Percentiles rank a stretch among this genome's conserved stretches.
Evolutionary conservation across 257 asterid genomes (phyloP).

Genomic region (Jasminum sambac): DNA sequence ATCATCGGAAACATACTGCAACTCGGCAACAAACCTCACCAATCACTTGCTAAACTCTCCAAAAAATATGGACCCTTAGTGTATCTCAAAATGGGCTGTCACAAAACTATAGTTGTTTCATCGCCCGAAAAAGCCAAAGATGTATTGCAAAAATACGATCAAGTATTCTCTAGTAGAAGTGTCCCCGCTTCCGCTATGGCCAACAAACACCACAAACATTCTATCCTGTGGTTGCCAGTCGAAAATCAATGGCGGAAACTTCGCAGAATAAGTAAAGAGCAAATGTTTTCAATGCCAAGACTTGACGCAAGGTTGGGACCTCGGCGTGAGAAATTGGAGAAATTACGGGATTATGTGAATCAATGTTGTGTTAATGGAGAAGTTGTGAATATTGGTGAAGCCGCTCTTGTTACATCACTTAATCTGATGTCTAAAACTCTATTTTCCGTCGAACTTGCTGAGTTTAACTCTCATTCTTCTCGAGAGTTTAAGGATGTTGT

Average conservation of each 20-base stretch:
- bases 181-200: no score
- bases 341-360: conserved; percentile 16
- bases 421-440: no score
- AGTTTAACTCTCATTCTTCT: no score
- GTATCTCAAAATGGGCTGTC: conserved; percentile 23
- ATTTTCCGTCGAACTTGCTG: no score
- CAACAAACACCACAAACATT: conserved; percentile 19
- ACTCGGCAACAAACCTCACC: no score
- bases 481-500: no score
- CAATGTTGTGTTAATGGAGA: conserved; percentile 5
- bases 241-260: conserved; percentile 20
- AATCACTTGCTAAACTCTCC: conserved; percentile 24
- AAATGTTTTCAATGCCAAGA: conserved; percentile 8
- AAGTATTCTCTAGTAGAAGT: no score
- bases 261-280: conserved; percentile 22
- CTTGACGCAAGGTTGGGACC: conserved; percentile 28
- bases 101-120: neutral
- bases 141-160: no score
- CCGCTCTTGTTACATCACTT: no score
- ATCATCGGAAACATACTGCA: no score
- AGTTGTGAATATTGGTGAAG: no score
- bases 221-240: conserved; percentile 22
- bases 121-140: no score
- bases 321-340: conserved; percentile 18
- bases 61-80: conserved; percentile 28